phyloP scores from a whole-genome alignment of 495 filamentous ascomycete species.

The Neurospora sp. region DNA sequence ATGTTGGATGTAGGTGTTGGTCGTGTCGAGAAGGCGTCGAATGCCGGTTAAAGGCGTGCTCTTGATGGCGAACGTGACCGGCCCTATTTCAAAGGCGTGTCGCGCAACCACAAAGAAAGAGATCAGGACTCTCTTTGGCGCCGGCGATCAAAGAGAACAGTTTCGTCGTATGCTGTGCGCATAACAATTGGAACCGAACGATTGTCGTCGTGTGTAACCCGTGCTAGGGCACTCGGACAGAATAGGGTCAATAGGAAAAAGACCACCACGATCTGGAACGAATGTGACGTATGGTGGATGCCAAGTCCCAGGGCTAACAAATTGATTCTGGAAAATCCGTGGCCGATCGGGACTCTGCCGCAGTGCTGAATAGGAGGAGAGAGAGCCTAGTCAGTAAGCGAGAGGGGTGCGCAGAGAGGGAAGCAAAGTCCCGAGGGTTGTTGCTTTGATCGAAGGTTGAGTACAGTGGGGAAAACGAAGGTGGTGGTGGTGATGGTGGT shows the following conservation, averaged over 20 bases:
- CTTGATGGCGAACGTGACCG: not conserved
- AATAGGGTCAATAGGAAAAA: not conserved
- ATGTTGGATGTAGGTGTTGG: not conserved
- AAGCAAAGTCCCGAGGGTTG: not conserved
- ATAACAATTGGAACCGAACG: not conserved
- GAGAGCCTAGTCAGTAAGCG: not conserved
- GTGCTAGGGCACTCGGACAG: not conserved
- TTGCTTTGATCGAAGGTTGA: not conserved
- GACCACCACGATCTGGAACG: slow-evolving; percentile 1
- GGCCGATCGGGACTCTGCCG: not conserved
- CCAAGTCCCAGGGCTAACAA: slow-evolving; percentile 2
- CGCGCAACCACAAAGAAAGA: not conserved
- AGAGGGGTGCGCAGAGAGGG: not conserved
- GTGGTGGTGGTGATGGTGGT: not conserved
- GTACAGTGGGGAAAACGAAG: not conserved
- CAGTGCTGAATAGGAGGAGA: not conserved
- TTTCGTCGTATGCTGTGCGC: not conserved
- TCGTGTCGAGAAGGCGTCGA: not conserved
- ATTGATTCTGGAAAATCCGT: not conserved
- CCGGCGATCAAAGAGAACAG: not conserved
- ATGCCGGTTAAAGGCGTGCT: not conserved
- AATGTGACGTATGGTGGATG: slow-evolving; percentile 10
- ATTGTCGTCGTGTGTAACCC: not conserved
- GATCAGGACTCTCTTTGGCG: not conserved
- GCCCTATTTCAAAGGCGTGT: not conserved